These are phyloP conservation scores for Wickerhamomyces strasburgensis DNA, from an alignment of 805 yeast species.

Conservation along the genomic window DNA sequence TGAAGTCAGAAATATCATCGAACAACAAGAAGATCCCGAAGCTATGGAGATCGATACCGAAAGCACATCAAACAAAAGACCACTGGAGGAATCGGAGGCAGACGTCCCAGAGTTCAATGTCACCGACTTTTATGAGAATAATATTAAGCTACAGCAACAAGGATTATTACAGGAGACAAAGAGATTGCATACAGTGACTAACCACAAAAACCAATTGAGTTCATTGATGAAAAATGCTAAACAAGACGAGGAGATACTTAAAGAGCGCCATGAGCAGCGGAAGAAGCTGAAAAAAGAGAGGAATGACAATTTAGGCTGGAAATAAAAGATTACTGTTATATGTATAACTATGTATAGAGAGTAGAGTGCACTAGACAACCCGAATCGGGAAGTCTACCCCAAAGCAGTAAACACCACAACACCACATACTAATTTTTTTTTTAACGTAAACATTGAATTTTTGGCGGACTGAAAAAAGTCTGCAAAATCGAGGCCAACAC, in stretches of 20 bases:
- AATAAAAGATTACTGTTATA: not conserved
- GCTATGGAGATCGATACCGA: not conserved
- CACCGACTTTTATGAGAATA: conserved; percentile 17
- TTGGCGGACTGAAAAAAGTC: too few species aligned
- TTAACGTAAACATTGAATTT: too few species aligned
- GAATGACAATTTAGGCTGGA: conserved; percentile 24
- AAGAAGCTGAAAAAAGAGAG: conserved; percentile 21
- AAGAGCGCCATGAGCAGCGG: conserved; percentile 21
- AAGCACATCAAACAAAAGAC: conserved; percentile 1
- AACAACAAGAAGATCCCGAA: conserved; percentile 4
- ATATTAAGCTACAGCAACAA: conserved; percentile 17
- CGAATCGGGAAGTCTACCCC: too few species aligned
- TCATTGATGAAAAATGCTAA: conserved; percentile 25
- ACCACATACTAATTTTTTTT: too few species aligned
- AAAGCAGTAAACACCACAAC: too few species aligned
- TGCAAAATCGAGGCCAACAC: too few species aligned
- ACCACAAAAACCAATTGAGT: conserved; percentile 23
- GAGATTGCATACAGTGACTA: conserved; percentile 18
- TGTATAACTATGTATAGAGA: too few species aligned
- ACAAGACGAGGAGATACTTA: conserved; percentile 19
- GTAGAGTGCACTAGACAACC: too few species aligned
- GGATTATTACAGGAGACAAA: conserved; percentile 22
- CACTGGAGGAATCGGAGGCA: conserved; percentile 2
- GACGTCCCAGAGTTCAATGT: conserved; percentile 21
- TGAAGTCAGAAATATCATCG: conserved; percentile 1